Percentiles rank a stretch among this genome's conserved stretches.
Conservation (phyloP, 371 early-diverging fungal species). For the Haplosporangium sp. region DNA sequence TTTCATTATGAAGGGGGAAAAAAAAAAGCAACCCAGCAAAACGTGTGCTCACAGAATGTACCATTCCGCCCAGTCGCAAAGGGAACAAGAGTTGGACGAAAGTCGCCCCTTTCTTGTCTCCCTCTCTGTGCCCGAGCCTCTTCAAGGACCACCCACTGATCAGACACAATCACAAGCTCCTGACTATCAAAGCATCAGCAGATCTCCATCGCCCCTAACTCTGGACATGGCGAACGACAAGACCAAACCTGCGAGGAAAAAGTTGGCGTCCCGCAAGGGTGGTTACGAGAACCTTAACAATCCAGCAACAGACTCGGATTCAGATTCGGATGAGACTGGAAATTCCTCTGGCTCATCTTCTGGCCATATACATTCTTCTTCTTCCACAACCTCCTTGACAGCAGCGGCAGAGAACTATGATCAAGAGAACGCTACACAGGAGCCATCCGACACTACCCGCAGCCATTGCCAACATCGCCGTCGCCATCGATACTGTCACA, state of each 20-base stretch:
- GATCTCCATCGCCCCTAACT: not conserved
- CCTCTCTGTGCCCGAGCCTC: not conserved
- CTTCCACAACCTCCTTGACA: constrained; percentile 4
- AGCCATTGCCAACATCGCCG: constrained; percentile 2
- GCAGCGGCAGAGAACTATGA: not conserved
- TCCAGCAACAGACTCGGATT: not conserved
- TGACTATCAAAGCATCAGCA: constrained; percentile 8
- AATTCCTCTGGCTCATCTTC: constrained; percentile 5
- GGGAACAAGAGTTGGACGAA: constrained; percentile 3
- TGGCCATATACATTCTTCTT: too few species aligned
- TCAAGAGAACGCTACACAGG: not conserved
- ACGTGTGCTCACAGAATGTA: constrained; percentile 5
- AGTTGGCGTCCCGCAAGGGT: too few species aligned
- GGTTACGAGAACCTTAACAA: not conserved
- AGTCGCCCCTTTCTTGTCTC: constrained; percentile 16
- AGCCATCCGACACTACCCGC: not conserved
- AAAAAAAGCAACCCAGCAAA: too few species aligned
- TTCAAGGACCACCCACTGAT: not conserved
- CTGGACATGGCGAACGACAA: not conserved
- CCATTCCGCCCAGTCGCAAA: not conserved
- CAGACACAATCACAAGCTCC: constrained; percentile 9
- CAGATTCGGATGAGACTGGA: constrained; percentile 4
- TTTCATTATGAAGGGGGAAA: too few species aligned
- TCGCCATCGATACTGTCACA: constrained; percentile 7
- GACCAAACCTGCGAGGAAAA: not conserved